Evolutionary conservation across 192 early-diverging fungal species (phyloP), one percentile per base, ranked within the genome.

Genomic region (Coemansia sp.): DNA sequence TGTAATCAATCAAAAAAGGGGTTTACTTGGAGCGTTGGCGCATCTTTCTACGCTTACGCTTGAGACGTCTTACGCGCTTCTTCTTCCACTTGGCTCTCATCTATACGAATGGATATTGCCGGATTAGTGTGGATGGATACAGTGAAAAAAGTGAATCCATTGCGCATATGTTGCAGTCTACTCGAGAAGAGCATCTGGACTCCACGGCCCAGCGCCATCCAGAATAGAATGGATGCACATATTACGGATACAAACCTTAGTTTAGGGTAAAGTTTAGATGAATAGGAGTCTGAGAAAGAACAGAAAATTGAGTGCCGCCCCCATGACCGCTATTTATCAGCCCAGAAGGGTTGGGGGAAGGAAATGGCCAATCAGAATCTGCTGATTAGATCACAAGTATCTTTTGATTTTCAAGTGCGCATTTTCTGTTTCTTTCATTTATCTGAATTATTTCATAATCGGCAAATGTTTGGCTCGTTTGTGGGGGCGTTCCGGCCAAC

Each of bases 31-130:
- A 82, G 56, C 84, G 81, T 39, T 82, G 82, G 37, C 84, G 64
- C 85, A 87, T 87, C 84, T 87, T 84, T 81, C 85, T 86, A 62
- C 85, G 77, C 78, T 87, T 87, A 54, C 85, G 84, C 81, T 84
- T 86, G 32, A 87, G 71, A 62, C 86, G 81, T 55, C 86, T 64
- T 53, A 82, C 80, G 47, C 86, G 75, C 81, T 87, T 87, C 81
- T 87, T 87, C 60, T 80, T 80, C 86, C 86, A 87, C 82, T 87
- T 87, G 50, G 82, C 86, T 66, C 86, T 67, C 86, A 87, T 84
- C 58, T 72, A 63, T 41, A n/a, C 40, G 3, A 44, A 16, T 21
- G 16, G 16, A 21, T 11, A 21, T 44, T 16, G 15, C 15, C 8
- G 43, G 3, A 18, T 45, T 17, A 23, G 43, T 45, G 10, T 36